Conservation (phyloP, 83 land plant species). For the Diphasiastrum complanatum region DNA sequence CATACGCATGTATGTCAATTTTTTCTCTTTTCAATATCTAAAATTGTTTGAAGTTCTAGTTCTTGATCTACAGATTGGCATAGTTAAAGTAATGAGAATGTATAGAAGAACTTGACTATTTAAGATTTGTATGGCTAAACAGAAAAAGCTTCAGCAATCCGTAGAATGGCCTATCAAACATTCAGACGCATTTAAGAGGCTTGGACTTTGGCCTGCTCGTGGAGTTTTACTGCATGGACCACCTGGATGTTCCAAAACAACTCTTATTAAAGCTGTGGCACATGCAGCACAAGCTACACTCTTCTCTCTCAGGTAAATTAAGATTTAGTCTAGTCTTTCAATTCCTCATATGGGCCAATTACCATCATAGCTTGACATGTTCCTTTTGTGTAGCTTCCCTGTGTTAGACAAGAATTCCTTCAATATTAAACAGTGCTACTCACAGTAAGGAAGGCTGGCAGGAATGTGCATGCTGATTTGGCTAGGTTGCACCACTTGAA, state of each 20-base stretch:
- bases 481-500: too few relatives aligned
- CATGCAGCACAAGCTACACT: slow-evolving; percentile 86
- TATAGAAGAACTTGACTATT: too few relatives aligned
- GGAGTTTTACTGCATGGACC: slow-evolving; percentile 91
- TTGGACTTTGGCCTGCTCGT: slow-evolving; percentile 64
- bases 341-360: background rate
- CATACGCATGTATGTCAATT: too few relatives aligned
- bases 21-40: too few relatives aligned
- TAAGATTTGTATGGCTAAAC: slow-evolving; percentile 22
- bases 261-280: slow-evolving; percentile 88
- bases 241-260: slow-evolving; percentile 92
- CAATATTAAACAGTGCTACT: too few relatives aligned
- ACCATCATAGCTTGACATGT: background rate
- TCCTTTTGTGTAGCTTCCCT: background rate
- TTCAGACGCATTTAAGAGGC: slow-evolving; percentile 61
- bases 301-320: slow-evolving; percentile 61
- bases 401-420: too few relatives aligned
- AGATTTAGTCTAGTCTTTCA: background rate
- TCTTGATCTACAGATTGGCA: too few relatives aligned
- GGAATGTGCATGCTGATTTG: too few relatives aligned
- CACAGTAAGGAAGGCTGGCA: too few relatives aligned
- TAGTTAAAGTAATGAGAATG: too few relatives aligned
- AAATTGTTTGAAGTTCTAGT: too few relatives aligned
- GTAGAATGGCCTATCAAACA: slow-evolving; percentile 96
- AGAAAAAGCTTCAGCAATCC: slow-evolving; percentile 78